Conservation (phyloP, 176 grass and related monocot genomes). For the Oryza meridionalis region DNA sequence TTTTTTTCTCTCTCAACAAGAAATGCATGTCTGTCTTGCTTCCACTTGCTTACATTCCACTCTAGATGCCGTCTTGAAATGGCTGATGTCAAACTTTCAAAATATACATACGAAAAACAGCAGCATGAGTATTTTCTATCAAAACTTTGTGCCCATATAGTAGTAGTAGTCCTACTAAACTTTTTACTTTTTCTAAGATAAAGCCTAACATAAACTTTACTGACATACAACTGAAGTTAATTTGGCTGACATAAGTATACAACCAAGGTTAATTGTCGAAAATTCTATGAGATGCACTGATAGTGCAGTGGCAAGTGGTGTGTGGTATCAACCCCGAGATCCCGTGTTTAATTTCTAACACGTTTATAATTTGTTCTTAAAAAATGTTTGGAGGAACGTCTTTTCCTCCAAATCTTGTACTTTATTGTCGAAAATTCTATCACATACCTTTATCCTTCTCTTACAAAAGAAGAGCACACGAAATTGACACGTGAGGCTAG, state of each 20-base stretch:
- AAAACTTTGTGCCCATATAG: neutral
- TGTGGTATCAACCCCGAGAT: too few species aligned
- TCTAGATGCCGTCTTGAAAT: neutral
- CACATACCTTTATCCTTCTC: neutral
- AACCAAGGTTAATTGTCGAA: neutral
- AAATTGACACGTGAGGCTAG: neutral
- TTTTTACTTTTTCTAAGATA: neutral
- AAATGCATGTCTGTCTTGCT: neutral
- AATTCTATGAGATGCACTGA: neutral
- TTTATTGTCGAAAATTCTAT: neutral
- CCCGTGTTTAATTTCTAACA: too few species aligned
- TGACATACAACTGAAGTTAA: neutral
- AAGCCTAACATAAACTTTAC: neutral
- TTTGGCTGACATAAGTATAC: too few species aligned
- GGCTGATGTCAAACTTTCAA: neutral
- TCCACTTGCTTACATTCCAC: neutral
- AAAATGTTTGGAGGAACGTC: too few species aligned
- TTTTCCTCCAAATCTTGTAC: too few species aligned
- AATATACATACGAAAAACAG: neutral
- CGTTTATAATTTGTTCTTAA: too few species aligned
- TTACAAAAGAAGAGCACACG: neutral
- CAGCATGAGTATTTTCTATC: neutral
- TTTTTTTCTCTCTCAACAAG: neutral
- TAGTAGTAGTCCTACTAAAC: neutral
- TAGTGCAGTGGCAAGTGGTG: too few species aligned